phyloP scores from a whole-genome alignment of 164 flowering plant genomes.

The Stephania yunnanensis region DNA sequence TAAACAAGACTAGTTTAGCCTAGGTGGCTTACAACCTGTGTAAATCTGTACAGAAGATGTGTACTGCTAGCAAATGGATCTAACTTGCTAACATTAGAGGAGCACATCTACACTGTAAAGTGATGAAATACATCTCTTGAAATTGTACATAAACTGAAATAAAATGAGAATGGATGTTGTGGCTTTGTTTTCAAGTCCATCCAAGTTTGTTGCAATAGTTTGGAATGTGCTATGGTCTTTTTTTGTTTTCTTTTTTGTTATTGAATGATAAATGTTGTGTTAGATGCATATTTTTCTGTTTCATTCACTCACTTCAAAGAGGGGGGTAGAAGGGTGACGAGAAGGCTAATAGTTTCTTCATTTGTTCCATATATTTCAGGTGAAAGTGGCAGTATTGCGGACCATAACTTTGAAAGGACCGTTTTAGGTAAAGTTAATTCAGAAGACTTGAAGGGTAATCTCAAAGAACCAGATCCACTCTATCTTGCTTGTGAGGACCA shows the following conservation, averaged over 20 bases:
- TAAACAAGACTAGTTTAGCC: constrained; percentile 15
- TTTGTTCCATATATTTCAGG: constrained; percentile 27
- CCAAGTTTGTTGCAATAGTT: neutral
- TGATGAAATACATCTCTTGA: neutral
- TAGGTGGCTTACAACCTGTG: constrained; percentile 12
- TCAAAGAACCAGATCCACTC: constrained; percentile 5
- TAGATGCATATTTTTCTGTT: neutral
- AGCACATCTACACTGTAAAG: constrained; percentile 3
- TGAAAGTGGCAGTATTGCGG: constrained; percentile 19
- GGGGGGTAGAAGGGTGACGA: too few species aligned
- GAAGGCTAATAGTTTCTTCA: neutral
- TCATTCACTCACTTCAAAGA: neutral
- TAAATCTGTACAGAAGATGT: constrained; percentile 14
- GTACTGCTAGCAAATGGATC: constrained; percentile 16
- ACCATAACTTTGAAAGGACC: constrained; percentile 14
- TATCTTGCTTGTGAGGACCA: constrained; percentile 13
- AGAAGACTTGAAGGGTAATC: neutral
- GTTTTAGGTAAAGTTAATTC: constrained; percentile 26
- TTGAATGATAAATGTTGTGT: neutral
- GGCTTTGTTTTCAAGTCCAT: neutral
- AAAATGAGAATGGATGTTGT: constrained; percentile 6
- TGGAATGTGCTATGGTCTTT: neutral
- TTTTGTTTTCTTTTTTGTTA: too few species aligned
- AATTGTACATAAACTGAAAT: constrained; percentile 9
- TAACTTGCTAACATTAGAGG: constrained; percentile 11